These are phyloP conservation scores for Paxillus rubicundulus DNA, from an alignment of 768 basidiomycete species.

Conservation along the genomic window DNA sequence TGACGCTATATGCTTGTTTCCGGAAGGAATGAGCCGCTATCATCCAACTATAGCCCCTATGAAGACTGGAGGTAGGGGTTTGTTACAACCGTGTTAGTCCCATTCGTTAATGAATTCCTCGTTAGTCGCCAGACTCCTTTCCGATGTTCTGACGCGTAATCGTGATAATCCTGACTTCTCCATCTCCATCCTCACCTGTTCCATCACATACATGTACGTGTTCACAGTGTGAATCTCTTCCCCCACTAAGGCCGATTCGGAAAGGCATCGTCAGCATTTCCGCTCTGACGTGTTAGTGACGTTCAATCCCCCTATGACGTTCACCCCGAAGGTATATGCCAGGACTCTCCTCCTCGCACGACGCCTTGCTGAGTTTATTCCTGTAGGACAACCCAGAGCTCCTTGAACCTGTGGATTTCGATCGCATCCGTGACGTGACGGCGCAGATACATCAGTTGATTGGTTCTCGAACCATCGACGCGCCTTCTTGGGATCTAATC, in stretches of 20 bases:
- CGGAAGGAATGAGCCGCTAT: constrained; percentile 84
- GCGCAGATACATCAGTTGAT: constrained; percentile 64
- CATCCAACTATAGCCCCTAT: constrained; percentile 85
- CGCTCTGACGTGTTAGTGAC: constrained; percentile 86
- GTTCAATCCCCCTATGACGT: constrained; percentile 68
- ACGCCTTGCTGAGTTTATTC: constrained; percentile 1
- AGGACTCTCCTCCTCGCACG: neutral
- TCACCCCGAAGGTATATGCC: constrained; percentile 54
- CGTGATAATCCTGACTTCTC: constrained; percentile 66
- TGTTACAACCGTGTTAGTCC: neutral
- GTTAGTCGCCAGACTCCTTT: constrained; percentile 75
- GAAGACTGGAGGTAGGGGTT: constrained; percentile 74
- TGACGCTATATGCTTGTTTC: constrained; percentile 80
- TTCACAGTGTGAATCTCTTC: neutral
- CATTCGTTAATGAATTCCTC: neutral
- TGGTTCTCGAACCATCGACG: constrained; percentile 74
- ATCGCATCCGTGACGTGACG: constrained; percentile 59
- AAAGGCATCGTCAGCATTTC: constrained; percentile 82
- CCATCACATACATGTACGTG: constrained; percentile 75
- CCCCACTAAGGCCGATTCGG: constrained; percentile 2
- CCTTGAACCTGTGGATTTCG: constrained; percentile 61
- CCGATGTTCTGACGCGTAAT: constrained; percentile 72
- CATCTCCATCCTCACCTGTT: constrained; percentile 71
- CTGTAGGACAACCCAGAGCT: constrained; percentile 68
- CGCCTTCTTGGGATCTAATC: constrained; percentile 80